Conservation (phyloP, 306 rosid genomes). For the Carpinus fangiana region DNA sequence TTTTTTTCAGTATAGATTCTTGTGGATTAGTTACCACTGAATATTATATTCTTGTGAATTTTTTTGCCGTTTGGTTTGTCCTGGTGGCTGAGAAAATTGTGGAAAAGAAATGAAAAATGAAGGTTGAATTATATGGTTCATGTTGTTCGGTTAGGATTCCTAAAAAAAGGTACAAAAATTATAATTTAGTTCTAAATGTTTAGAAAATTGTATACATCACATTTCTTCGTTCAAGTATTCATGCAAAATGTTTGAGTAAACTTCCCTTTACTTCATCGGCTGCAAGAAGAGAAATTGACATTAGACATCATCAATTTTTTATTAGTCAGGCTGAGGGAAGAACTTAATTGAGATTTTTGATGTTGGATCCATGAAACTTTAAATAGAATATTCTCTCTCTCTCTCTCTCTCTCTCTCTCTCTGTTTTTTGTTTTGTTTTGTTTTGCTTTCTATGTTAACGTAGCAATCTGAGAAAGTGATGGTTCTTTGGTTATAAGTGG, state of each 20-base stretch:
- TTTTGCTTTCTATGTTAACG: background rate
- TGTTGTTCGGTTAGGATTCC: background rate
- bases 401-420: too few relatives aligned
- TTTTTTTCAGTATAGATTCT: constrained; percentile 16
- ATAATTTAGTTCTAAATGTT: background rate
- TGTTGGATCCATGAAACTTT: constrained; percentile 13
- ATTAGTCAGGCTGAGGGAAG: too few relatives aligned
- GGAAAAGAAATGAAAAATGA: constrained; percentile 3
- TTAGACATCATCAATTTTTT: too few relatives aligned
- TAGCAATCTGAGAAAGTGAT: background rate
- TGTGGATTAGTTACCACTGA: constrained; percentile 13
- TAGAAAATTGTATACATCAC: too few relatives aligned
- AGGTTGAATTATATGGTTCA: constrained; percentile 17
- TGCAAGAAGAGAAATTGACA: too few relatives aligned
- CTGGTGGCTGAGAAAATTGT: constrained; percentile 13
- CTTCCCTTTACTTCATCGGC: too few relatives aligned
- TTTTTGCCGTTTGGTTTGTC: constrained; percentile 11
- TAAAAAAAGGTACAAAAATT: background rate
- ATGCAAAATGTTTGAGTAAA: too few relatives aligned
- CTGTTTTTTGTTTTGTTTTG: too few relatives aligned
- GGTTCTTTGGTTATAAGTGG: background rate
- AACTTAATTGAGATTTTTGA: background rate
- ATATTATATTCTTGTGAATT: constrained; percentile 26
- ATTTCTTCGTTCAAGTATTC: too few relatives aligned
- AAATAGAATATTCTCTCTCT: background rate